Base-by-base conservation (phyloP, 345 rosid species). In the Hevea brasiliensis region DNA sequence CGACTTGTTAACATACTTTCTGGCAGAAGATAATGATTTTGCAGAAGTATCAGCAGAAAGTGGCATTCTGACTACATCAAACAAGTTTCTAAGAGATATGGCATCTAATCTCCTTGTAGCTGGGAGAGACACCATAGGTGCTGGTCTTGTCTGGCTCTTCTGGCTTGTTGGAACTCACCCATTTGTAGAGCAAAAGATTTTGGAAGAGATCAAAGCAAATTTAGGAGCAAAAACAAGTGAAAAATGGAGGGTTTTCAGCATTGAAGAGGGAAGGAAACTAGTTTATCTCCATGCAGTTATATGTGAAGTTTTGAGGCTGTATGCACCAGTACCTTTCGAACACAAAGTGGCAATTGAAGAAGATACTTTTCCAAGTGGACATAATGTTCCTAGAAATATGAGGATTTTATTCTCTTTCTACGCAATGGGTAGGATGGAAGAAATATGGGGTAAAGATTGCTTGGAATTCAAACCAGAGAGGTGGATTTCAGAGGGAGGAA, bases 381-480 rank as follows among this genome's bases (percentile, higher is more conserved):
- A 66, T 11, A 7, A 6, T 4, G 58, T 74, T 3, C 7, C 7
- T 11, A 8, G 15, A 3, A 59, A 58, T 3, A 47, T 54, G 17
- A 74, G 48, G 60, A 37, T 74, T 5, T 2, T 74, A 5, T 57
- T 50, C n/a, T 56, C 50, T 7, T 20, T 56, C 13, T 74, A 56
- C 24, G 4, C 77, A 1, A 58, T 74, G 77, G 71, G 64, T 29
- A 73, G 77, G 56, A 73, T 65, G 77, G 65, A 66, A 23, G 63
- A 56, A 20, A 57, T 66, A 26, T 74, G 77, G 77, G 77, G 72
- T 2, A 21, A 57, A 29, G 77, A 74, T 67, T 74, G 72, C 48
- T 57, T 58, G 20, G 67, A 74, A 44, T 74, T 74, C 32, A 67
- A 48, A 47, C 77, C 77, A 7, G 77, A 74, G 65, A 57, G 77